Percentiles rank a stretch among this genome's conserved stretches.
phyloP scores from a whole-genome alignment of 257 asterid genomes.

The Rhazya stricta region DNA sequence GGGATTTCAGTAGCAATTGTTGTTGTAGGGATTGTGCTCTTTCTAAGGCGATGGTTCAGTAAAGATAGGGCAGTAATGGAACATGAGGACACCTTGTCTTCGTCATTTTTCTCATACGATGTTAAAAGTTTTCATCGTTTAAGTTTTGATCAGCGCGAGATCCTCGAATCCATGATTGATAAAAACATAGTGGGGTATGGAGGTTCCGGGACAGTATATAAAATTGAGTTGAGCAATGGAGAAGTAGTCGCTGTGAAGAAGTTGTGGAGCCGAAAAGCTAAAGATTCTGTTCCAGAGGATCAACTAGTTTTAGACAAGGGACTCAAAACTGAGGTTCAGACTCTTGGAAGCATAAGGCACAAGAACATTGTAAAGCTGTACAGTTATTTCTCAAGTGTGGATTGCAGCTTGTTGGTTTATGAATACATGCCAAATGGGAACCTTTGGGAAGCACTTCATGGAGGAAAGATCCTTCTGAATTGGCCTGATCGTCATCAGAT shows the following conservation, averaged over 20 bases:
- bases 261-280: conserved; percentile 65
- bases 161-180: conserved; percentile 69
- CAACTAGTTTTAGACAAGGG: conserved; percentile 51
- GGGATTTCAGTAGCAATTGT: conserved; percentile 44
- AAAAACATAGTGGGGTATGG: conserved; percentile 94
- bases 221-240: conserved; percentile 56
- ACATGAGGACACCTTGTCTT: conserved; percentile 46
- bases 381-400: conserved; percentile 65
- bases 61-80: conserved; percentile 32
- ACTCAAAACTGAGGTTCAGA: conserved; percentile 78
- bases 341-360: conserved; percentile 87
- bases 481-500: conserved; percentile 83
- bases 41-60: conserved; percentile 49
- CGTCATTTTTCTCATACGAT: conserved; percentile 60
- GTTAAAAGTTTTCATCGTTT: conserved; percentile 77
- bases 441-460: conserved; percentile 79
- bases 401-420: conserved; percentile 66
- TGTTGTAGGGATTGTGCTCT: conserved; percentile 42
- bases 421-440: conserved; percentile 90
- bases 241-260: conserved; percentile 80
- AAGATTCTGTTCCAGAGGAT: conserved; percentile 37
- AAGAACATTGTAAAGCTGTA: conserved; percentile 87
- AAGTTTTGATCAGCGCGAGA: conserved; percentile 72
- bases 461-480: conserved; percentile 47
- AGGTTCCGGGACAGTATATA: conserved; percentile 89